Percentiles rank a stretch among this genome's conserved stretches.
phyloP scores from a whole-genome alignment of 2,329 filamentous ascomycete genomes.

The Parasarocladium wereldwijsianum region DNA sequence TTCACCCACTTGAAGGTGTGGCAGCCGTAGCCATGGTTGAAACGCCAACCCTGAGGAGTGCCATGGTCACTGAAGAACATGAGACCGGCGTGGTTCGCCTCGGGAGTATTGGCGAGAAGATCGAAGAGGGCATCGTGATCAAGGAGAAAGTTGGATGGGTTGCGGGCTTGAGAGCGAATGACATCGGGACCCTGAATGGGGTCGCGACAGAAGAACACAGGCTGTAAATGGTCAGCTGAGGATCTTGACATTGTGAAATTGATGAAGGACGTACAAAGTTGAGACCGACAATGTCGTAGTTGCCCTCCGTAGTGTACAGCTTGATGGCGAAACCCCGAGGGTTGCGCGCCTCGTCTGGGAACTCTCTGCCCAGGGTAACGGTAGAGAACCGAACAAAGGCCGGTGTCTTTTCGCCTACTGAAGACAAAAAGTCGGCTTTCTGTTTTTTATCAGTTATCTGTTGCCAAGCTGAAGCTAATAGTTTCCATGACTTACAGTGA shows the following conservation, averaged over 20 bases:
- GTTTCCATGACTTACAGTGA: conserved; percentile 20
- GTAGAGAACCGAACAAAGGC: conserved; percentile 51
- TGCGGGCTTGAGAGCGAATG: conserved; percentile 29
- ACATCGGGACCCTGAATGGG: conserved; percentile 30
- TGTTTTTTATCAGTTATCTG: background rate
- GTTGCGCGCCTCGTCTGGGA: conserved; percentile 52
- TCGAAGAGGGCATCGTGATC: conserved; percentile 33
- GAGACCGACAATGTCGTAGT: conserved; percentile 31
- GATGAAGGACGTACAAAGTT: conserved; percentile 17
- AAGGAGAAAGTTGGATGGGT: conserved; percentile 31
- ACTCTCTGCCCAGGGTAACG: conserved; percentile 56
- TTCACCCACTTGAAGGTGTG: conserved; percentile 55
- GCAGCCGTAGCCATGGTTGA: conserved; percentile 55
- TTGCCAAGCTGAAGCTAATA: background rate
- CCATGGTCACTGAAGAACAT: conserved; percentile 57
- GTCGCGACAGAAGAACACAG: conserved; percentile 33
- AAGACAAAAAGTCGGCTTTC: conserved; percentile 18
- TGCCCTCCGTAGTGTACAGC: conserved; percentile 58
- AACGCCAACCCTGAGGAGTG: conserved; percentile 48
- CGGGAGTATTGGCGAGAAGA: conserved; percentile 30
- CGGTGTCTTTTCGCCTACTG: conserved; percentile 45
- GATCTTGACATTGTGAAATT: background rate
- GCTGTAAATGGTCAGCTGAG: conserved; percentile 9
- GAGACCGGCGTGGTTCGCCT: conserved; percentile 54
- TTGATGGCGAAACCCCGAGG: conserved; percentile 49